A percentile compares a stretch with the other conserved stretches of the same genome.
phyloP scores from a whole-genome alignment of 106 monocot genomes.

The Acanthochlamys bracteata region DNA sequence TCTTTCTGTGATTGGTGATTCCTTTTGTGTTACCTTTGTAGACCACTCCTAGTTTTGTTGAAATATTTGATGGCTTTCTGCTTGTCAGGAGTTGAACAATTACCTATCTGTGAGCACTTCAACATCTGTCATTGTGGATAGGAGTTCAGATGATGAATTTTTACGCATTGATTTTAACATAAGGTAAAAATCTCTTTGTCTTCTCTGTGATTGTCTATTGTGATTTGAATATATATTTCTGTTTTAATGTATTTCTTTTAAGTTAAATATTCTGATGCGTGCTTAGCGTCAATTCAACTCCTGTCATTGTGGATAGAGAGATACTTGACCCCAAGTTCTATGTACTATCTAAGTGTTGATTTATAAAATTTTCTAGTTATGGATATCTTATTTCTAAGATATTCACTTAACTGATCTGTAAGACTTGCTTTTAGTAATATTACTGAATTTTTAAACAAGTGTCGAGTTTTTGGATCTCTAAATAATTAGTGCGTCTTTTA shows the following conservation, averaged over 20 bases:
- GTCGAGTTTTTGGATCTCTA: too few relatives aligned
- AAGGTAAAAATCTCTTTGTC: constrained; percentile 36
- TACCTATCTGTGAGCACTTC: constrained; percentile 71
- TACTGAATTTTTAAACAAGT: too few relatives aligned
- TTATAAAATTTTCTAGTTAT: too few relatives aligned
- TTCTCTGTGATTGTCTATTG: background rate
- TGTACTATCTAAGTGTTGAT: too few relatives aligned
- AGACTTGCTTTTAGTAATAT: too few relatives aligned
- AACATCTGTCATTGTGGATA: constrained; percentile 85
- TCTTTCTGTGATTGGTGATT: background rate
- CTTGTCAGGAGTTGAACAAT: constrained; percentile 67
- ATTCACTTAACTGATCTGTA: too few relatives aligned
- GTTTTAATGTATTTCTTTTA: background rate
- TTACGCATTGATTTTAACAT: constrained; percentile 89
- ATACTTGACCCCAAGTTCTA: too few relatives aligned
- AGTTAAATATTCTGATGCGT: background rate
- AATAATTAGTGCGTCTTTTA: too few relatives aligned
- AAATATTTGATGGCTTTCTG: background rate
- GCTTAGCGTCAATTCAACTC: too few relatives aligned
- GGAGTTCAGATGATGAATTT: constrained; percentile 82
- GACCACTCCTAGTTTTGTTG: background rate
- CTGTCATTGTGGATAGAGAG: too few relatives aligned
- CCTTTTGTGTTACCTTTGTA: background rate
- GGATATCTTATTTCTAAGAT: too few relatives aligned
- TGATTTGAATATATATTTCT: too few relatives aligned